phyloP scores from a whole-genome alignment of 306 rosid species.

The Gastrolobium bilobum region DNA sequence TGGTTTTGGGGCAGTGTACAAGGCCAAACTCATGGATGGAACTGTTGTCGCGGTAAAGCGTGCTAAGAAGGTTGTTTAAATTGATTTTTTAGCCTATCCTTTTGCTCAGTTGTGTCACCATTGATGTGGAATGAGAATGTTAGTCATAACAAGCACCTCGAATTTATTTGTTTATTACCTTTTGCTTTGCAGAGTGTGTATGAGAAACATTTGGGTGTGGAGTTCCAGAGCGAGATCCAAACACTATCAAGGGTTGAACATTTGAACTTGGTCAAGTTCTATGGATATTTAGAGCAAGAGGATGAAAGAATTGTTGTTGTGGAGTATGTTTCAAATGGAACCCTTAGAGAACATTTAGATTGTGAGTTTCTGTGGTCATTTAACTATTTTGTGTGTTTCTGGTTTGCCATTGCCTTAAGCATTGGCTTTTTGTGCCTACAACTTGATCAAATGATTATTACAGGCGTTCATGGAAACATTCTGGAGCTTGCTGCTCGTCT shows the following conservation, averaged over 20 bases:
- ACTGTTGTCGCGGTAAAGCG: slow-evolving; percentile 85
- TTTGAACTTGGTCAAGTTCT: slow-evolving; percentile 84
- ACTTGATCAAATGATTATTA: slow-evolving; percentile 47
- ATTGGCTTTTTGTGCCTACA: slow-evolving; percentile 41
- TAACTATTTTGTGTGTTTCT: not conserved
- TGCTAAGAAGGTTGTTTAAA: slow-evolving; percentile 81
- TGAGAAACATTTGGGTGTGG: slow-evolving; percentile 83
- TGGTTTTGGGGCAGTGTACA: slow-evolving; percentile 93
- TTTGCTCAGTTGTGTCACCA: slow-evolving; percentile 25
- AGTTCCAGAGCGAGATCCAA: slow-evolving; percentile 89
- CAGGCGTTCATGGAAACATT: slow-evolving; percentile 75
- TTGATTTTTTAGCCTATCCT: not conserved
- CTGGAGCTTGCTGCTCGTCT: slow-evolving; percentile 83
- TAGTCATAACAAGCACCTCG: not conserved
- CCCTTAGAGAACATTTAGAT: slow-evolving; percentile 93
- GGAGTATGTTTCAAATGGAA: slow-evolving; percentile 94
- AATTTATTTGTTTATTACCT: slow-evolving; percentile 33
- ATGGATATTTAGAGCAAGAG: slow-evolving; percentile 77
- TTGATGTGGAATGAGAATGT: slow-evolving; percentile 35
- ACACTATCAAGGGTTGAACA: slow-evolving; percentile 89
- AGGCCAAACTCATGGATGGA: slow-evolving; percentile 81
- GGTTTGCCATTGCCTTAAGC: slow-evolving; percentile 23
- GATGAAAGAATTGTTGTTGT: slow-evolving; percentile 86
- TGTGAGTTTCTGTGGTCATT: slow-evolving; percentile 66
- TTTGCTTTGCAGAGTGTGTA: slow-evolving; percentile 68